phyloP scores from a whole-genome alignment of 2,329 filamentous ascomycete species.

The Sporothrix sp. region DNA sequence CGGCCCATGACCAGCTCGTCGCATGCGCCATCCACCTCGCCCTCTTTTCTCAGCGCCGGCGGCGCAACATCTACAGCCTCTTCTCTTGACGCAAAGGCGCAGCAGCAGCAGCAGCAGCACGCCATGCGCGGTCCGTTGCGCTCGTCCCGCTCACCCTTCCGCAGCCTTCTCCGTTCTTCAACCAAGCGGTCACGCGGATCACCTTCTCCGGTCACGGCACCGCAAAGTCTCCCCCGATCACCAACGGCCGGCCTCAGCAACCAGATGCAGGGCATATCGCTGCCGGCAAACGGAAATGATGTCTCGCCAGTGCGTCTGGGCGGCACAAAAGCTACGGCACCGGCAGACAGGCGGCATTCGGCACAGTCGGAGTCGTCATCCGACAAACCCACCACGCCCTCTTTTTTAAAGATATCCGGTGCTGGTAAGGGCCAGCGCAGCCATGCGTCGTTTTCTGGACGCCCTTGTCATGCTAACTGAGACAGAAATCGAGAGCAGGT shows the following conservation, averaged over 20 bases:
- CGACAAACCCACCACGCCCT: slow-evolving; percentile 22
- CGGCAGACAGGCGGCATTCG: background rate
- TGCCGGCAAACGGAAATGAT: slow-evolving; percentile 3
- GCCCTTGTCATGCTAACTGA: background rate
- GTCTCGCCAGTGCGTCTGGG: slow-evolving; percentile 11
- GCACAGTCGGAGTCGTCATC: background rate
- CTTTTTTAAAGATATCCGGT: slow-evolving; percentile 20
- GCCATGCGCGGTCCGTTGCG: slow-evolving; percentile 7
- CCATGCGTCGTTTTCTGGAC: background rate
- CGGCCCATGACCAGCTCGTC: background rate
- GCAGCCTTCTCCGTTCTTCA: slow-evolving; percentile 23
- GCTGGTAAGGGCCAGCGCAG: slow-evolving; percentile 41
- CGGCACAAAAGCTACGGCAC: background rate
- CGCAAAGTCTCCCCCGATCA: slow-evolving; percentile 16
- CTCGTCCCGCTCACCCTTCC: slow-evolving; percentile 20
- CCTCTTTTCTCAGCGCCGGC: slow-evolving; percentile 5
- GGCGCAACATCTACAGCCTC: slow-evolving; percentile 3
- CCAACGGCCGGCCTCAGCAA: slow-evolving; percentile 5
- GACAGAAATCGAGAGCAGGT: slow-evolving; percentile 41
- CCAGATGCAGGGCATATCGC: slow-evolving; percentile 8
- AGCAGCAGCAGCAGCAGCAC: slow-evolving; percentile 16
- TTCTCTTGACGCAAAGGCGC: background rate
- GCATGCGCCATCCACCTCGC: background rate
- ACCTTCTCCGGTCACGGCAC: slow-evolving; percentile 18
- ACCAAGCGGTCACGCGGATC: slow-evolving; percentile 24